These are phyloP conservation scores for Amaranthus cruentus DNA, from an alignment of 148 eudicot genomes.

Conservation along the genomic window DNA sequence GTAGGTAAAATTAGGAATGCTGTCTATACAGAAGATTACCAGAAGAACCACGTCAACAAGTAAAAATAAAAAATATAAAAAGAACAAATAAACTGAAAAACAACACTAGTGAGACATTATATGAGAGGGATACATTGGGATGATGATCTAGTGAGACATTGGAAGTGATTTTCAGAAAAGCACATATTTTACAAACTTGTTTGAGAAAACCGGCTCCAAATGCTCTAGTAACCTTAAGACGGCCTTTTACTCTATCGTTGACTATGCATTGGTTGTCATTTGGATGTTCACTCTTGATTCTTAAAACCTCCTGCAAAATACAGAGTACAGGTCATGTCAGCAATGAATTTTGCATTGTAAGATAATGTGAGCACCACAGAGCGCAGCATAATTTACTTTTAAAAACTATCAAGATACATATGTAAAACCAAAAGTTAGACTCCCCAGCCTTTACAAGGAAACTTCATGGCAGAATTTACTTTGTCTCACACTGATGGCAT, in stretches of 20 bases:
- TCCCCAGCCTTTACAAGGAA: no score
- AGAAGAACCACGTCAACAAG: not conserved
- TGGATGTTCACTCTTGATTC: constrained; percentile 96
- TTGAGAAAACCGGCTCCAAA: constrained; percentile 99
- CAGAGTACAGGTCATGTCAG: not conserved
- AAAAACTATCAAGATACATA: no score
- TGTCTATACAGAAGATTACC: no score
- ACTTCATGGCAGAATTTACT: no score
- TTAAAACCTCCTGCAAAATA: constrained; percentile 63
- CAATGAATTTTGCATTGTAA: not conserved
- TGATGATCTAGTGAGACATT: no score
- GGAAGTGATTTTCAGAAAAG: not conserved
- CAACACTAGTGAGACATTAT: not conserved
- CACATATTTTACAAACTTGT: constrained; percentile 49
- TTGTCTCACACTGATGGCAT: no score
- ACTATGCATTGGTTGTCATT: constrained; percentile 92
- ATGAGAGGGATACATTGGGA: no score
- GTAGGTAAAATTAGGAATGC: no score
- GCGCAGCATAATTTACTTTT: no score
- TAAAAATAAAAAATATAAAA: not conserved
- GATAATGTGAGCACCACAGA: no score
- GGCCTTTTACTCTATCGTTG: constrained; percentile 97
- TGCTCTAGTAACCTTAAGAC: constrained; percentile 96
- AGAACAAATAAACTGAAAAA: not conserved
- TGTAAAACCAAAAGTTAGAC: no score